Evolutionary conservation across 331 rosid species (phyloP), one percentile per base, ranked within the genome.

Genomic region (Quercus lobata): DNA sequence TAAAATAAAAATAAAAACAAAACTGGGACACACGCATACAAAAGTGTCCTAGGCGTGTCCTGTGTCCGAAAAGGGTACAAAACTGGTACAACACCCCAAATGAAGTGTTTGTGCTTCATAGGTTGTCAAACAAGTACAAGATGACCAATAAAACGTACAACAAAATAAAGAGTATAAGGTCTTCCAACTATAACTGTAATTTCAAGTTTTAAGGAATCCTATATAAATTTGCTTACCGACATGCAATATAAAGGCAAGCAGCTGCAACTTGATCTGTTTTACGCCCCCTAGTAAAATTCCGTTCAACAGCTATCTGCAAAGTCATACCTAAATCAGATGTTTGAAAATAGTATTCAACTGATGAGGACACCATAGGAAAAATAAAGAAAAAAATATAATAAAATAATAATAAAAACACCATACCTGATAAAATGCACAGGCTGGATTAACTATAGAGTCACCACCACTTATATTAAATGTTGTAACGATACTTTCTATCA

Each of bases 221-320:
- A 21, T n/a, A 70, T 18, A 41, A 19, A 22, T 27, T 25, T 56
- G 37, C 88, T 76, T 81, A 94, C 97, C 97, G 90, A 79, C 91
- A 94, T 37, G 98, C 97, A 85, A 92, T 89, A 86, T 94, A 94
- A 44, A 94, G 91, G 86, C 98, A 94, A 71, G 97, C 86, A 72
- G 96, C 97, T 73, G 83, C 89, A 41, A 94, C 98, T 74, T 85
- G 97, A 70, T 84, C 93, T 71, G 96, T 84, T 82, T 75, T 91
- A 22, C 98, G 94, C 56, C 98, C 97, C 87, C 88, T 81, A 18
- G 98, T 95, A 83, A 95, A 95, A 80, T 90, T 87, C 80, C 86
- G 76, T 74, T 90, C 97, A 68, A 91, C 83, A 2, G 93, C 98
- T 62, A 95, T 89, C 98, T 95, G 89, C 83, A 85, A 69, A 78